Percentiles rank a stretch among this genome's conserved stretches.
phyloP scores from a whole-genome alignment of 495 filamentous ascomycete genomes.

The Clohesyomyces aquaticus region DNA sequence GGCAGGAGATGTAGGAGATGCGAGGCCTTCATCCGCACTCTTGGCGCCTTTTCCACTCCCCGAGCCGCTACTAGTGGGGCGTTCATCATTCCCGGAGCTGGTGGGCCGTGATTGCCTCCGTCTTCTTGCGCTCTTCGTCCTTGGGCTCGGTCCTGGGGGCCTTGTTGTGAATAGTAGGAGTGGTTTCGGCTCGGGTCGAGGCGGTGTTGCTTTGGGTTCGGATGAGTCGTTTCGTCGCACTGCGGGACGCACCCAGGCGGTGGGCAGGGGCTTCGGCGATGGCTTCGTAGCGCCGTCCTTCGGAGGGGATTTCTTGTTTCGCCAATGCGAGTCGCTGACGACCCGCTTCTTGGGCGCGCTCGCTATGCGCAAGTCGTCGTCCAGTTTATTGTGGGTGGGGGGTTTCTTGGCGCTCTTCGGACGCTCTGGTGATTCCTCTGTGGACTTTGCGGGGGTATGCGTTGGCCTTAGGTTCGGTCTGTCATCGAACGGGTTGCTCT shows the following conservation, averaged over 20 bases:
- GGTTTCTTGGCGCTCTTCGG: slow-evolving; percentile 39
- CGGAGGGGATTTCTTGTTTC: slow-evolving; percentile 40
- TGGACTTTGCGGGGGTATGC: slow-evolving; percentile 14
- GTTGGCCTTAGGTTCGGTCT: slow-evolving; percentile 12
- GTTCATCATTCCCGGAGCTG: slow-evolving; percentile 30
- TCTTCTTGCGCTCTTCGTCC: slow-evolving; percentile 16
- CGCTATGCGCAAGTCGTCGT: slow-evolving; percentile 44
- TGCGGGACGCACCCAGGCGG: slow-evolving; percentile 38
- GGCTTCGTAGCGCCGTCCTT: slow-evolving; percentile 22
- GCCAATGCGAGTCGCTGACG: slow-evolving; percentile 52
- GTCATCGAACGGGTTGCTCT: slow-evolving; percentile 13
- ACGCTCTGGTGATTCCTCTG: slow-evolving; percentile 19
- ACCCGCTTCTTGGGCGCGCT: slow-evolving; percentile 51
- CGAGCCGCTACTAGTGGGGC: slow-evolving; percentile 36
- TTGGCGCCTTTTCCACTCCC: slow-evolving; percentile 23
- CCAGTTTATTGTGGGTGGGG: slow-evolving; percentile 39
- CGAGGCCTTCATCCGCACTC: slow-evolving; percentile 13
- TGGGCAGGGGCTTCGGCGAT: slow-evolving; percentile 35
- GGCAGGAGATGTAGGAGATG: slow-evolving; percentile 18
- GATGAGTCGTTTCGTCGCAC: slow-evolving; percentile 9
- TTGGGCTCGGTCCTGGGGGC: slow-evolving; percentile 17
- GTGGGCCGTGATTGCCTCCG: slow-evolving; percentile 31
- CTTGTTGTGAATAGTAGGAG: slow-evolving; percentile 16
- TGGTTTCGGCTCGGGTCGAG: slow-evolving; percentile 16
- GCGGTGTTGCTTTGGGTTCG: slow-evolving; percentile 28